A percentile compares a stretch with the other conserved stretches of the same genome.
phyloP scores from a whole-genome alignment of 768 basidiomycete genomes.

The Boletus rex-veris region DNA sequence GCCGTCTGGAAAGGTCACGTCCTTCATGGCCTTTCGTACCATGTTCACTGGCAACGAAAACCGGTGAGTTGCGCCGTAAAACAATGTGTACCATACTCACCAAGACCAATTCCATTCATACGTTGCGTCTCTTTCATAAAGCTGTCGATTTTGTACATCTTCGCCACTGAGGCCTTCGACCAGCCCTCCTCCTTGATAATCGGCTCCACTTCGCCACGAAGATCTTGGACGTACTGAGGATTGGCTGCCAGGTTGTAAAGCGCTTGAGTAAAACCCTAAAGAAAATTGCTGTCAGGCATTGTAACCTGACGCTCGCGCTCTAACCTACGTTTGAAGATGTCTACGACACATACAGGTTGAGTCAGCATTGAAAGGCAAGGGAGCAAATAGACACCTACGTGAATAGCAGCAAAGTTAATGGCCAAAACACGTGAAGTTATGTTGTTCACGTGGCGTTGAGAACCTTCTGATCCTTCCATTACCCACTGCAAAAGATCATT shows the following conservation, averaged over 20 bases:
- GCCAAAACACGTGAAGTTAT: conserved; percentile 17
- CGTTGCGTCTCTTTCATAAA: conserved; percentile 23
- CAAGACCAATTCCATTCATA: conserved; percentile 23
- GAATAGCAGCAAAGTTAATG: conserved; percentile 24
- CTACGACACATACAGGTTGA: not conserved
- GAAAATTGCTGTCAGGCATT: not conserved
- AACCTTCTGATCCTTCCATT: conserved; percentile 21
- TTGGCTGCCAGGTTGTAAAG: conserved; percentile 11
- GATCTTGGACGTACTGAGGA: conserved; percentile 11
- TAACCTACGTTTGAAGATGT: conserved; percentile 10
- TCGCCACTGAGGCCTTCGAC: conserved; percentile 15
- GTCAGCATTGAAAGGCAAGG: not conserved
- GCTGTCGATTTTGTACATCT: conserved; percentile 20
- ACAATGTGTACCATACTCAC: conserved; percentile 12
- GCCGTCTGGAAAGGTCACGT: conserved; percentile 34
- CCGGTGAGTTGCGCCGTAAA: too few relatives aligned
- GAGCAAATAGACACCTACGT: conserved; percentile 4
- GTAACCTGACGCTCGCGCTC: not conserved
- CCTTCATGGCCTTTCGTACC: conserved; percentile 9
- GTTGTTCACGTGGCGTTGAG: conserved; percentile 16
- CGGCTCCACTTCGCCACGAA: conserved; percentile 16
- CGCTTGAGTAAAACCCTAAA: conserved; percentile 9
- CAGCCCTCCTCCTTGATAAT: conserved; percentile 15
- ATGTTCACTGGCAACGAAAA: conserved; percentile 3
- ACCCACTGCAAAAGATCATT: conserved; percentile 35